Percentiles rank a stretch among this genome's conserved stretches.
These are phyloP conservation scores for Vicia villosa DNA, from an alignment of 306 rosid species.

Conservation along the genomic window DNA sequence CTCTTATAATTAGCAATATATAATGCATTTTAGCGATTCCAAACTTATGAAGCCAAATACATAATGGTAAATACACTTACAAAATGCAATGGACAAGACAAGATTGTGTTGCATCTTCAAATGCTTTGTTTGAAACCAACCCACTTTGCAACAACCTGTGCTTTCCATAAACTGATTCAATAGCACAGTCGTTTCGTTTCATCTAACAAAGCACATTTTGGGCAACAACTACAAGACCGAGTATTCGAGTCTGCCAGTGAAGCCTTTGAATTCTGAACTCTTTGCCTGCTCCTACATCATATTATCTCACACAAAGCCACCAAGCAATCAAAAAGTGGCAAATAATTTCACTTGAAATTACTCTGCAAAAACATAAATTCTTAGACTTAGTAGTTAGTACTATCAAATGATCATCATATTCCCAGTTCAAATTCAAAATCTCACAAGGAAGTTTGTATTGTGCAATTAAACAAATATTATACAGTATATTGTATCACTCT, in stretches of 20 bases:
- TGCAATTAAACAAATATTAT: background rate
- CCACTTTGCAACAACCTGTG: conserved; percentile 88
- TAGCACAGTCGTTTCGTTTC: conserved; percentile 62
- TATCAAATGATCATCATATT: conserved; percentile 1
- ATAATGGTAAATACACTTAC: conserved; percentile 43
- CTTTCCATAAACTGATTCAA: conserved; percentile 45
- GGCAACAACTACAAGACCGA: conserved; percentile 81
- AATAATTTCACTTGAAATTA: too few species aligned
- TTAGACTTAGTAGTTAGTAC: background rate
- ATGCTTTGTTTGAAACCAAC: conserved; percentile 30
- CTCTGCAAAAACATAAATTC: background rate
- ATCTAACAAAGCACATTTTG: conserved; percentile 79
- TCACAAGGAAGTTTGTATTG: background rate
- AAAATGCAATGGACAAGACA: conserved; percentile 90
- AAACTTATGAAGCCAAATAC: background rate
- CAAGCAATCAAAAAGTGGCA: background rate
- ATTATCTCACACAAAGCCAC: conserved; percentile 8
- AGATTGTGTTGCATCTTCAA: conserved; percentile 55
- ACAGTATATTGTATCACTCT: background rate
- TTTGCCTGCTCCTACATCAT: conserved; percentile 72
- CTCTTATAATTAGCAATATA: conserved; percentile 25
- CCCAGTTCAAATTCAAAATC: conserved; percentile 10
- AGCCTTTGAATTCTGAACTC: conserved; percentile 68
- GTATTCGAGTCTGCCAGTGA: conserved; percentile 74
- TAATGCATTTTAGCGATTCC: conserved; percentile 4